Percentiles rank a stretch among this genome's conserved stretches.
These are phyloP conservation scores for Boeremia lycopersici DNA, from an alignment of 2,329 filamentous ascomycete genomes.

Conservation along the genomic window DNA sequence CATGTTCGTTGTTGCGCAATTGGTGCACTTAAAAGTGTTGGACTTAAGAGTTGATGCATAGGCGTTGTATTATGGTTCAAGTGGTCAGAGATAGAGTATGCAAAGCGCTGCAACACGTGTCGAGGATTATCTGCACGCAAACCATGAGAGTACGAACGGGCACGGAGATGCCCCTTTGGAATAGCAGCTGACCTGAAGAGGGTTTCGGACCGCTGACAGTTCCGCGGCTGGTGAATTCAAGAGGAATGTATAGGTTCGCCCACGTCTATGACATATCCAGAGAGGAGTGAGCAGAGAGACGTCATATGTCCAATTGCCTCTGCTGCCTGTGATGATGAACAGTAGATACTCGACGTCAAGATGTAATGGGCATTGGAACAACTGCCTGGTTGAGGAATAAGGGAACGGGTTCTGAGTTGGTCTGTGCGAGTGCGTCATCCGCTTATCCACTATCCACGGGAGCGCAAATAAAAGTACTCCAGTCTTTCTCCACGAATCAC, in stretches of 20 bases:
- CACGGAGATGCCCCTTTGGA: too few relatives aligned
- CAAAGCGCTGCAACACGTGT: background rate
- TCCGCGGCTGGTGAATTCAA: too few relatives aligned
- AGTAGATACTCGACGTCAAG: too few relatives aligned
- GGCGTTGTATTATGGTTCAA: slow-evolving; percentile 1
- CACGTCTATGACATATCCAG: too few relatives aligned
- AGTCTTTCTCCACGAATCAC: slow-evolving; percentile 6
- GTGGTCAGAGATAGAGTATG: background rate
- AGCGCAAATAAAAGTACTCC: slow-evolving; percentile 22
- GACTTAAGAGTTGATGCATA: slow-evolving; percentile 1
- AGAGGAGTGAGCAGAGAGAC: too few relatives aligned
- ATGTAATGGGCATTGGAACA: background rate
- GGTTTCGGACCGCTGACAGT: too few relatives aligned
- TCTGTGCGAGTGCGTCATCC: slow-evolving; percentile 32
- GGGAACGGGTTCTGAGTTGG: slow-evolving; percentile 8
- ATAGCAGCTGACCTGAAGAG: too few relatives aligned
- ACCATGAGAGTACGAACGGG: background rate
- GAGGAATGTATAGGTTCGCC: too few relatives aligned
- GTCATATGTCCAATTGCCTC: too few relatives aligned
- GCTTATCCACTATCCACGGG: slow-evolving; percentile 30
- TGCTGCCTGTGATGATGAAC: too few relatives aligned
- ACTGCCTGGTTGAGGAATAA: slow-evolving; percentile 1
- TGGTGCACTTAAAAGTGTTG: background rate
- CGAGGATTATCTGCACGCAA: background rate
- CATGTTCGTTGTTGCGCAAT: slow-evolving; percentile 6